These are phyloP conservation scores for Oehlia diaphana DNA, from an alignment of 192 early-diverging fungal genomes.

Conservation along the genomic window DNA sequence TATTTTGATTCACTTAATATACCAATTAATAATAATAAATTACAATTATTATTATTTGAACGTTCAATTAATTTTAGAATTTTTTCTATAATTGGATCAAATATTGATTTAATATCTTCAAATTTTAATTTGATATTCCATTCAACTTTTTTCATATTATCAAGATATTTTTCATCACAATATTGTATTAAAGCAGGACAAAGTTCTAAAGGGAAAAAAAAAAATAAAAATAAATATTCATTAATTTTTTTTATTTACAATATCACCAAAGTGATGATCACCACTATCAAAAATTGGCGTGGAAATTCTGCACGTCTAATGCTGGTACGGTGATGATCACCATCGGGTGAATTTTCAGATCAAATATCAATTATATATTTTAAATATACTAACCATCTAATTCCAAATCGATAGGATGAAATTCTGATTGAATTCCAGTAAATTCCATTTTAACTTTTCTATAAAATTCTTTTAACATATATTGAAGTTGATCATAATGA, in stretches of 20 bases:
- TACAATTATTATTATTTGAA: conserved; percentile 38
- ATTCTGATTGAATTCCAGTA: neutral
- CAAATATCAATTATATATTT: too few species aligned
- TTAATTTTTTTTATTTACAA: neutral
- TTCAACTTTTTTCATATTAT: neutral
- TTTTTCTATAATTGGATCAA: conserved; percentile 56
- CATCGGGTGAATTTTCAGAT: too few species aligned
- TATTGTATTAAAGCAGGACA: neutral
- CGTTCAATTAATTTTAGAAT: conserved; percentile 44
- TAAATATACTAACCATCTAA: neutral
- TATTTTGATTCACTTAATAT: conserved; percentile 58
- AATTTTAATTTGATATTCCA: neutral
- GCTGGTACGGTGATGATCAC: too few species aligned
- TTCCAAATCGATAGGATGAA: neutral
- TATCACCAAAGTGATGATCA: too few species aligned
- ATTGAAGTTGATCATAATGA: neutral
- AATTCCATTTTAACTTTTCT: neutral
- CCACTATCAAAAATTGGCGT: too few species aligned
- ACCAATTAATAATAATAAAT: conserved; percentile 55
- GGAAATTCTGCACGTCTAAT: too few species aligned
- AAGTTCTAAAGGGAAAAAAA: neutral
- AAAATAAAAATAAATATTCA: too few species aligned
- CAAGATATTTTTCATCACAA: neutral
- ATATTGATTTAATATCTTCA: conserved; percentile 29
- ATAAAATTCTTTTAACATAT: neutral